Base-by-base conservation (phyloP, 805 yeast genomes). In the Candida koratica region DNA sequence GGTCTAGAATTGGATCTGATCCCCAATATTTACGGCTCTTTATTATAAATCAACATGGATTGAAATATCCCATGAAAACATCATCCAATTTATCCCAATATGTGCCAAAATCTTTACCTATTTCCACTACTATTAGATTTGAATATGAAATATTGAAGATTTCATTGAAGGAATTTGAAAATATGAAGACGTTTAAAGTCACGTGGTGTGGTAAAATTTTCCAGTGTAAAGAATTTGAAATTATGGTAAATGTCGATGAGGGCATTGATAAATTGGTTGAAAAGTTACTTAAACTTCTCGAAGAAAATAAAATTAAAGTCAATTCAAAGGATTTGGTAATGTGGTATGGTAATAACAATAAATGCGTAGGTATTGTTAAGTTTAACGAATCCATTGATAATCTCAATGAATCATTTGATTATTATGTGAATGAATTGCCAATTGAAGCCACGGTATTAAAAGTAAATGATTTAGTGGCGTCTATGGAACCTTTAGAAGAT, bases 101-200 rank as follows among this genome's bases (percentile, higher is more conserved):
- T 7, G 64, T 74, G 44, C 61, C 66, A 5, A 66, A 63, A 45
- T 53, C 55, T 17, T 65, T 67, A 25, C 66, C 76, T 1, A 71
- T 68, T 15, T 62, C 72, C 6, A 71, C 69, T 28, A 53, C 63
- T 4, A 56, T 61, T 11, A 49, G 52, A 14, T 73, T 90, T 39
- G 81, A 80, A 45, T 90, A 84, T 54, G 96, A 90, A 51, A 60
- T 82, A 1, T 68, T 93, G 50, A 83, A 78, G 30, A 78, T 88
- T 28, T 77, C 89, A 2, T 63, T 90, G 36, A 71, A 66, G 23
- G 94, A 87, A 43, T 73, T 82, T 49, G 98, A 93, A 57, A 78
- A 73, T 43, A 73, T 86, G 79, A 75, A 76, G 40, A 58, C 77
- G 4, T 60, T 89, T 27, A 76, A 70, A 35, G 66, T 90, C 14